Evolutionary conservation across 768 basidiomycete species (phyloP).

Genomic region (Lactifluus subvellereus): DNA sequence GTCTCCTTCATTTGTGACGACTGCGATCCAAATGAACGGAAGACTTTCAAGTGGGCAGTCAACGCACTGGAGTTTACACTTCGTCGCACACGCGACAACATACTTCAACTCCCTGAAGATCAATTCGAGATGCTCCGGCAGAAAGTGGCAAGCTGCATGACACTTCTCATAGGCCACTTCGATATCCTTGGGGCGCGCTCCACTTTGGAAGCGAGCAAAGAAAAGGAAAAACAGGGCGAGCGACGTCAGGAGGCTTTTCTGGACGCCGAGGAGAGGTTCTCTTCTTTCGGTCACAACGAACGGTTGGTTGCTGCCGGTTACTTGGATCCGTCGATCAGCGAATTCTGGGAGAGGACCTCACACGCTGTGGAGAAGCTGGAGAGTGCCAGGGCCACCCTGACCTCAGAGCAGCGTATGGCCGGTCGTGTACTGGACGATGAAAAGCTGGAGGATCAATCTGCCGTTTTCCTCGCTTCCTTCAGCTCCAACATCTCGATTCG

Average conservation of each 20-base stretch:
- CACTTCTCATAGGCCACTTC: constrained; percentile 93
- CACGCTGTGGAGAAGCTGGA: constrained; percentile 62
- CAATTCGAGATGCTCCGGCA: constrained; percentile 88
- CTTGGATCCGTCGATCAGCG: constrained; percentile 58
- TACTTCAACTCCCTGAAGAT: constrained; percentile 78
- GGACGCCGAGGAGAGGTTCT: constrained; percentile 44
- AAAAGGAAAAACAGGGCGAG: constrained; percentile 77
- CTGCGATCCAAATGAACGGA: constrained; percentile 91
- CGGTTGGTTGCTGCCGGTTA: constrained; percentile 37
- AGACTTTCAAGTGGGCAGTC: constrained; percentile 98
- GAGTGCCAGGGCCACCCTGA: constrained; percentile 49
- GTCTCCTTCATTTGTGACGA: constrained; percentile 98
- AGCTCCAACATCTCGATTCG: constrained; percentile 91
- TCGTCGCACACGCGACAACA: constrained; percentile 82
- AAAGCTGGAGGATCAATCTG: constrained; percentile 86
- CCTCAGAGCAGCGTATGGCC: constrained; percentile 65
- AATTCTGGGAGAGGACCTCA: constrained; percentile 70
- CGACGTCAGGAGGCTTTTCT: constrained; percentile 43
- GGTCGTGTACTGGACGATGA: constrained; percentile 94
- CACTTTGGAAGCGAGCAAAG: constrained; percentile 78
- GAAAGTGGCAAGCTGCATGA: constrained; percentile 95
- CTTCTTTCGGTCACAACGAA: constrained; percentile 34
- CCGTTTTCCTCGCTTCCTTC: constrained; percentile 93
- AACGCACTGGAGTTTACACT: constrained; percentile 91
- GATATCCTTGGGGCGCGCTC: constrained; percentile 96